These are phyloP conservation scores for Phialophora tarda DNA, from an alignment of 2,329 filamentous ascomycete species.

Conservation along the genomic window DNA sequence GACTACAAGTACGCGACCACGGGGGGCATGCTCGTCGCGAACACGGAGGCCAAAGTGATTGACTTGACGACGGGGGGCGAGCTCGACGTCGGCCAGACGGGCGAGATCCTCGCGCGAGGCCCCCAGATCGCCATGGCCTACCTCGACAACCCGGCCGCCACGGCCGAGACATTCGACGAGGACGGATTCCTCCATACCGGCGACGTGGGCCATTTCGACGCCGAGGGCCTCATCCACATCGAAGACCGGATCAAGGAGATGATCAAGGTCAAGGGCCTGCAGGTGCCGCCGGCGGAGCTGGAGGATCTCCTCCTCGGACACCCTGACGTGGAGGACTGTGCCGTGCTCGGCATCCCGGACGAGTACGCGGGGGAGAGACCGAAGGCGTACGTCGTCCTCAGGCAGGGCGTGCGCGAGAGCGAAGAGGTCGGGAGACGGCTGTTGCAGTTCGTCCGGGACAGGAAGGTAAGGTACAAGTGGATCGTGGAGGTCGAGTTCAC, in stretches of 20 bases:
- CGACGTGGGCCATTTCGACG: slow-evolving; percentile 67
- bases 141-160: slow-evolving; percentile 72
- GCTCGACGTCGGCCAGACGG: slow-evolving; percentile 57
- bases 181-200: slow-evolving; percentile 66
- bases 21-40: slow-evolving; percentile 57
- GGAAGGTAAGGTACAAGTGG: slow-evolving; percentile 44
- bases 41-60: slow-evolving; percentile 65
- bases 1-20: slow-evolving; percentile 63
- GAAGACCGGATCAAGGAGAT: slow-evolving; percentile 54
- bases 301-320: slow-evolving; percentile 64
- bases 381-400: slow-evolving; percentile 75
- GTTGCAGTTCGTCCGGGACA: slow-evolving; percentile 37
- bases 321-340: slow-evolving; percentile 65
- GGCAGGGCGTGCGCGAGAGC: slow-evolving; percentile 67
- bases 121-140: slow-evolving; percentile 84
- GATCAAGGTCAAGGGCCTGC: slow-evolving; percentile 67
- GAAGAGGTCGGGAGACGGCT: slow-evolving; percentile 69
- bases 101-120: slow-evolving; percentile 72
- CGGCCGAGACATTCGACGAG: slow-evolving; percentile 70
- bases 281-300: slow-evolving; percentile 66
- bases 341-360: slow-evolving; percentile 72
- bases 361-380: slow-evolving; percentile 66
- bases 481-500: slow-evolving; percentile 49
- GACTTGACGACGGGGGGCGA: slow-evolving; percentile 54
- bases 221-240: slow-evolving; percentile 58